Percentiles rank a stretch among this genome's conserved stretches.
Conservation (phyloP, 345 rosid species). For the Mallotus nudiflorus region DNA sequence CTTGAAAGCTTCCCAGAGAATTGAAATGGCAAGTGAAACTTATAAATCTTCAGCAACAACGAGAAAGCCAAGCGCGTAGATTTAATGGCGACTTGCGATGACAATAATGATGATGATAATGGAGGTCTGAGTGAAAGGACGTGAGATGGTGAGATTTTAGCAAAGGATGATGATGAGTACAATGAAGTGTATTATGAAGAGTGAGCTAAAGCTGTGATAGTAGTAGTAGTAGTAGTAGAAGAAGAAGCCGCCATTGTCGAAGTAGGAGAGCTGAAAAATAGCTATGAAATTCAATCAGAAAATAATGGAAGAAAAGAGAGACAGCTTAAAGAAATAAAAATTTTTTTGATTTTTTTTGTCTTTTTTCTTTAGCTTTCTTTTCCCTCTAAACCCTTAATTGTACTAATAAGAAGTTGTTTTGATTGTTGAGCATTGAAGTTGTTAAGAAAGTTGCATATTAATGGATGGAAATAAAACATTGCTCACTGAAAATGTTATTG, state of each 20-base stretch:
- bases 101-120: too few species aligned
- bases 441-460: too few species aligned
- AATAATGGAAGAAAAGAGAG: neutral
- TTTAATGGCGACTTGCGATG: constrained; percentile 5
- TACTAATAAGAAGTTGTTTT: too few species aligned
- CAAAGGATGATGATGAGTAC: constrained; percentile 17
- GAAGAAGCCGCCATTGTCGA: constrained; percentile 43
- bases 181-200: constrained; percentile 36
- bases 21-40: too few species aligned
- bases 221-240: too few species aligned
- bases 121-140: constrained; percentile 20
- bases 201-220: constrained; percentile 20
- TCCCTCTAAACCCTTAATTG: constrained; percentile 40
- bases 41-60: constrained; percentile 36
- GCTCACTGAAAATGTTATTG: too few species aligned
- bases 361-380: constrained; percentile 1
- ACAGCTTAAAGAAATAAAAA: neutral
- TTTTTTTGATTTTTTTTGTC: constrained; percentile 17
- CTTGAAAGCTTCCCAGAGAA: too few species aligned
- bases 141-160: constrained; percentile 15
- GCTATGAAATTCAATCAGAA: neutral
- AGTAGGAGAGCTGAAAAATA: neutral
- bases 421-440: too few species aligned
- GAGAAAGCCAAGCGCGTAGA: constrained; percentile 22
- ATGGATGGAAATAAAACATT: too few species aligned